phyloP scores from a whole-genome alignment of 208 protist genomes.

The Spongospora subterranea region DNA sequence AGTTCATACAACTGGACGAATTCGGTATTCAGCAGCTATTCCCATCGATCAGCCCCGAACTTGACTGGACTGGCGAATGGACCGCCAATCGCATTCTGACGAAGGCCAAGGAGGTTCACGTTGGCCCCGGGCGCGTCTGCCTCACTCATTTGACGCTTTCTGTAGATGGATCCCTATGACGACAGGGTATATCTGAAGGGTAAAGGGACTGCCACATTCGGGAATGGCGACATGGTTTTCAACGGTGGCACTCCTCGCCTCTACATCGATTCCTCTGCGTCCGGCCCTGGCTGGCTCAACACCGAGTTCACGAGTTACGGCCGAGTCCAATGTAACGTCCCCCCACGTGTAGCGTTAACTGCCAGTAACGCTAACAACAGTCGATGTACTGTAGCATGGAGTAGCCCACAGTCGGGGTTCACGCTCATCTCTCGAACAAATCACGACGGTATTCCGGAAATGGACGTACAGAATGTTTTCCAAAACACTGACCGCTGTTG shows the following conservation, averaged over 20 bases:
- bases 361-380: no score
- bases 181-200: background rate
- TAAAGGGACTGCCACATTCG: background rate
- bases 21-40: no score
- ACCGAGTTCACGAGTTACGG: background rate
- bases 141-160: no score
- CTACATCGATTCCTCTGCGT: background rate
- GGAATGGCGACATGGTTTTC: background rate
- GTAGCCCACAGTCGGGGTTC: background rate
- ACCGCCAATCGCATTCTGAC: no score
- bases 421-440: background rate
- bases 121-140: no score
- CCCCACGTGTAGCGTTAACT: no score
- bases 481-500: background rate
- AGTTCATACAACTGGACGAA: no score
- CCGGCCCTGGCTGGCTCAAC: background rate
- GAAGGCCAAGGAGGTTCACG: no score
- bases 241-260: background rate
- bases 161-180: no score
- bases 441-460: background rate
- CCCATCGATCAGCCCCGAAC: no score
- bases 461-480: background rate
- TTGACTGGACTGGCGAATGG: no score
- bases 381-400: no score
- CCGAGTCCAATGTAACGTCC: background rate